These are phyloP conservation scores for Toxicodendron radicans DNA, from an alignment of 345 rosid genomes.

Conservation along the genomic window DNA sequence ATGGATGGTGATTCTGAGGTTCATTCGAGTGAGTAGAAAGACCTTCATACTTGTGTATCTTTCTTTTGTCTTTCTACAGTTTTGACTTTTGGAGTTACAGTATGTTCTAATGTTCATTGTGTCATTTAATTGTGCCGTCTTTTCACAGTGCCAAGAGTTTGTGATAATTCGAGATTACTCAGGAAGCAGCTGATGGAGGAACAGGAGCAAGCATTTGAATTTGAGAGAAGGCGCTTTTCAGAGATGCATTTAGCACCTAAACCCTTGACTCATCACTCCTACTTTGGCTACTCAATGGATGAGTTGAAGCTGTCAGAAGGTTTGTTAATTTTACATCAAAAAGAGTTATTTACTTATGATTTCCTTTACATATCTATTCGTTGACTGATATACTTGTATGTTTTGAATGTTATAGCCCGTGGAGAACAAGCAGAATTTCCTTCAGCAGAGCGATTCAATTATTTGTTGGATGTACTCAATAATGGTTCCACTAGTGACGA, in stretches of 20 bases:
- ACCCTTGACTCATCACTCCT: conserved; percentile 38
- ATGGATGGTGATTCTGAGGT: conserved; percentile 62
- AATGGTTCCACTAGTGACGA: conserved; percentile 51
- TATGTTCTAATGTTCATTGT: background rate
- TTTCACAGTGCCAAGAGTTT: conserved; percentile 43
- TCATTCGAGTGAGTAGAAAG: conserved; percentile 47
- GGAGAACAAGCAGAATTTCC: conserved; percentile 50
- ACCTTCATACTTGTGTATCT: background rate
- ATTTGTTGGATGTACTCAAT: conserved; percentile 59
- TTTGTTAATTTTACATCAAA: conserved; percentile 13
- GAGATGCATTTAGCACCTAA: conserved; percentile 42
- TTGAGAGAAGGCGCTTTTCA: conserved; percentile 43
- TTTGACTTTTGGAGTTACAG: background rate
- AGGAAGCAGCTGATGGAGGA: conserved; percentile 52
- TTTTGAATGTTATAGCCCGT: conserved; percentile 15
- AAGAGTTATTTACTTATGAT: background rate
- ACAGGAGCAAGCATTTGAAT: conserved; percentile 46
- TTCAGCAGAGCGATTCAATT: conserved; percentile 46
- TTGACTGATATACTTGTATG: background rate
- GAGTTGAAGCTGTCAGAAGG: conserved; percentile 57
- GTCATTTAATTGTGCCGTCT: background rate
- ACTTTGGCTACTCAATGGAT: conserved; percentile 52
- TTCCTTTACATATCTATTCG: background rate
- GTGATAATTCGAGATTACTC: conserved; percentile 47
- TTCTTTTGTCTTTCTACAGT: background rate